Evolutionary conservation across 495 filamentous ascomycete species (phyloP), one percentile per base, ranked within the genome.

Genomic region (Podospora sp.): DNA sequence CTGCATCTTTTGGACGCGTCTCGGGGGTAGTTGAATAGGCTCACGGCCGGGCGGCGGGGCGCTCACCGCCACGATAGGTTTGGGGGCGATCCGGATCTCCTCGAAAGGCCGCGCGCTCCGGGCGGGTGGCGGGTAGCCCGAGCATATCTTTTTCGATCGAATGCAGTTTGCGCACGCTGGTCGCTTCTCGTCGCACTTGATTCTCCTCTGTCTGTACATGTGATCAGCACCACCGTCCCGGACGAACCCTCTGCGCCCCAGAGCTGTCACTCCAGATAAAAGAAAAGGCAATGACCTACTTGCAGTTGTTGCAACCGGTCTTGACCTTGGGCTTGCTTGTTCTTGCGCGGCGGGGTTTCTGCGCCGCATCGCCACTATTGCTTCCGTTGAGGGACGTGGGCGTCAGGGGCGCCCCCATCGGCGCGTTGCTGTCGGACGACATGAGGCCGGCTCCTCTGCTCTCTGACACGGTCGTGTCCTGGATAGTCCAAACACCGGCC

Each of bases 121-220:
- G 24, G 77, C 73, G 63, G 82, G 82, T 6, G 84, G 80, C 18
- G 84, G 84, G 65, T 85, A 87, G 64, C 84, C 84, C 27, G 75
- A 73, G 70, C 84, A 87, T 21, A 67, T 60, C 67, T 80, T 82
- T 63, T 78, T 82, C 9, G 82, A 83, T 24, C 79, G 77, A 20
- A 85, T 73, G 68, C 88, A 91, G 49, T 86, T 84, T 35, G 76
- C 75, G 70, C 88, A 91, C 3, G 71, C 68, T 4, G 88, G 88
- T 60, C 85, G 86, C 65, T 79, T 80, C 73, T 91, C 88, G 74
- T 87, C 88, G 76, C 88, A 91, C 77, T 90, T 90, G 27, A 91
- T 87, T 68, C 83, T 82, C 51, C 88, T 81, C 58, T 82, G 83
- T 70, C 88, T 90, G 33, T 1, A 22, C 26, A 49, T 8, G 33